phyloP scores from a whole-genome alignment of 345 rosid genomes.

The Dimocarpus longan region DNA sequence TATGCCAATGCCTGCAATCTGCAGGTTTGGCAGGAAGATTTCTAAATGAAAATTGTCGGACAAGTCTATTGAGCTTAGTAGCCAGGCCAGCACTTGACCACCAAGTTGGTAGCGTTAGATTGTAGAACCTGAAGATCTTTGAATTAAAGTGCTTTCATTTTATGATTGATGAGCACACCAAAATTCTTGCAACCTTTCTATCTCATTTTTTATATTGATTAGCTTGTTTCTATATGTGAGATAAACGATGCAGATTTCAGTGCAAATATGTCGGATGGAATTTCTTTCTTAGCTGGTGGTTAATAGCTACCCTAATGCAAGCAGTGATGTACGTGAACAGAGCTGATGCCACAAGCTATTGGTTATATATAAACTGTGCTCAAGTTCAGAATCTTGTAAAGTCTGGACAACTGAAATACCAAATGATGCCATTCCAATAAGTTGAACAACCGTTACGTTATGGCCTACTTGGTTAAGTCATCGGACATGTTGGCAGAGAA shows the following conservation, averaged over 20 bases:
- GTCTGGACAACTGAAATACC: no score
- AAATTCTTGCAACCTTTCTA: slow-evolving; percentile 36
- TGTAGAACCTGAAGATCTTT: slow-evolving; percentile 29
- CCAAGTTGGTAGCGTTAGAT: slow-evolving; percentile 25
- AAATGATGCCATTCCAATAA: no score
- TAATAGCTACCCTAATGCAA: no score
- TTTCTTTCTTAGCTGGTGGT: background rate
- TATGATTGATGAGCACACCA: slow-evolving; percentile 27
- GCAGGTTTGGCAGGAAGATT: background rate
- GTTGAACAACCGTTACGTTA: no score
- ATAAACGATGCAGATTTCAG: slow-evolving; percentile 12
- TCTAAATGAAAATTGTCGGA: slow-evolving; percentile 8
- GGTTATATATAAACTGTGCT: no score
- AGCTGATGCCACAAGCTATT: no score
- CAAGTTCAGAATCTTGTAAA: no score
- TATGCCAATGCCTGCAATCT: background rate
- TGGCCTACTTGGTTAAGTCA: no score
- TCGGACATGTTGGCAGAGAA: no score
- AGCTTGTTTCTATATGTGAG: background rate
- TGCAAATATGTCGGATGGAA: background rate
- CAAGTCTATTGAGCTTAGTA: slow-evolving; percentile 24
- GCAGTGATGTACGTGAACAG: no score
- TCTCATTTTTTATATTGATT: slow-evolving; percentile 25
- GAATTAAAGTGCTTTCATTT: slow-evolving; percentile 27
- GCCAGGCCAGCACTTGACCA: slow-evolving; percentile 37